Conservation (phyloP, 2,329 filamentous ascomycete genomes). For the Ophiocordyceps robertsii region DNA sequence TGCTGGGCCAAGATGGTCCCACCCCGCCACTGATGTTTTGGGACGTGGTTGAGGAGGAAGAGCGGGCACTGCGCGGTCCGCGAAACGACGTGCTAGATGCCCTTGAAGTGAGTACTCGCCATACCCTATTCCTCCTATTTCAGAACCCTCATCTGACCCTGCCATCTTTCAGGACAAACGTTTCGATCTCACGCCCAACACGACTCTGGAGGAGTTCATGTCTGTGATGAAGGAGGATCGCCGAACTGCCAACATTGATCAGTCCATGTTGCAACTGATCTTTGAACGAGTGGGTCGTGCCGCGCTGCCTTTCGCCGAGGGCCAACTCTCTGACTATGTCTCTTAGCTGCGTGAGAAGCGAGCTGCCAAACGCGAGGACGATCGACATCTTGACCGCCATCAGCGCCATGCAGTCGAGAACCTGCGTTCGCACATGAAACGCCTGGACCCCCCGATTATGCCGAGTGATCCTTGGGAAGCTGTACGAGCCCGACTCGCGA, state of each 20-base stretch:
- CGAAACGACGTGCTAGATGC: conserved; percentile 80
- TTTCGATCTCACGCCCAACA: conserved; percentile 79
- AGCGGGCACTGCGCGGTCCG: conserved; percentile 67
- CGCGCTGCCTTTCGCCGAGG: not conserved
- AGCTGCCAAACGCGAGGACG: conserved; percentile 68
- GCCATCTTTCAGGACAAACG: conserved; percentile 57
- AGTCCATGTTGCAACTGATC: conserved; percentile 64
- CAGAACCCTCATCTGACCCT: conserved; percentile 3
- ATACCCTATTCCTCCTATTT: not conserved
- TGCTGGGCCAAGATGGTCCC: conserved; percentile 75
- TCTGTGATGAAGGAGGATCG: conserved; percentile 71
- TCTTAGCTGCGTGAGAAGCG: conserved; percentile 67
- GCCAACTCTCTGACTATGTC: conserved; percentile 2
- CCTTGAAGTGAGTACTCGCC: conserved; percentile 55
- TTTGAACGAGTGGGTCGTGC: conserved; percentile 56
- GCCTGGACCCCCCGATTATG: conserved; percentile 71
- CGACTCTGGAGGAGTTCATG: conserved; percentile 79
- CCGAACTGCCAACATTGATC: conserved; percentile 76
- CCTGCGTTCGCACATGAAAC: conserved; percentile 76
- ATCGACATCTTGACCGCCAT: conserved; percentile 72
- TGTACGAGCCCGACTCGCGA: conserved; percentile 66
- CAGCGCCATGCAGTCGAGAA: conserved; percentile 77
- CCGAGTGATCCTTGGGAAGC: conserved; percentile 78
- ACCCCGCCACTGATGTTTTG: conserved; percentile 87
- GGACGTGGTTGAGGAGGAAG: conserved; percentile 90